A percentile compares a stretch with the other conserved stretches of the same genome.
phyloP scores from a whole-genome alignment of 2,329 filamentous ascomycete genomes.

The Drechslera avenae region DNA sequence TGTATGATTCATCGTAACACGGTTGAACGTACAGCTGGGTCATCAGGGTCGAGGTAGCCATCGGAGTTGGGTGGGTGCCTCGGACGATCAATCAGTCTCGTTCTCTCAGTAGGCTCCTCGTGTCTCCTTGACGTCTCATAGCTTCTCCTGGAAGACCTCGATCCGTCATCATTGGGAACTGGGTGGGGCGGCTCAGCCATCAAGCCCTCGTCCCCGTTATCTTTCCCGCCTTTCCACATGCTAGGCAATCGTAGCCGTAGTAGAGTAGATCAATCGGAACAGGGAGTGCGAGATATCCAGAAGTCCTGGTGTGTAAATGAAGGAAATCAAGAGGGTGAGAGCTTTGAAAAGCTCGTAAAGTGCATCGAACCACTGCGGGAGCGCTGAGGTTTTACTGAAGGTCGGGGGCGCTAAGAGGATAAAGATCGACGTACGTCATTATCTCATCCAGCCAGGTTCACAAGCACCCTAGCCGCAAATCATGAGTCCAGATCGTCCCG shows the following conservation, averaged over 20 bases:
- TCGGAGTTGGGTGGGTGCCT: slow-evolving; percentile 66
- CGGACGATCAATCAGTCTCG: slow-evolving; percentile 66
- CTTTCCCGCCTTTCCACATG: slow-evolving; percentile 58
- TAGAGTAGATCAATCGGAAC: slow-evolving; percentile 18
- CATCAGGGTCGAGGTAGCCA: slow-evolving; percentile 75
- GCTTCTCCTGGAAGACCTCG: slow-evolving; percentile 36
- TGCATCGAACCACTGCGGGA: slow-evolving; percentile 4
- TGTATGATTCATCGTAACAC: not conserved
- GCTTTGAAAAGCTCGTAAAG: slow-evolving; percentile 15
- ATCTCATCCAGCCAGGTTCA: slow-evolving; percentile 5
- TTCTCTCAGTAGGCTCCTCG: slow-evolving; percentile 62
- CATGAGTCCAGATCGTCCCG: slow-evolving; percentile 14
- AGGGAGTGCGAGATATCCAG: not conserved
- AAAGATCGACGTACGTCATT: slow-evolving; percentile 27
- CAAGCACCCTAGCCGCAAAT: slow-evolving; percentile 17
- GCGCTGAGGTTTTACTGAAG: slow-evolving; percentile 21
- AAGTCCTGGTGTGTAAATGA: not conserved
- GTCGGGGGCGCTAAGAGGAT: slow-evolving; percentile 19
- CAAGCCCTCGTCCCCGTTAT: slow-evolving; percentile 48
- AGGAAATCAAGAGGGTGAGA: not conserved
- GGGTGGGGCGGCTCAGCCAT: slow-evolving; percentile 21
- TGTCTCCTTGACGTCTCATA: slow-evolving; percentile 36
- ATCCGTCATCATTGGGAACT: slow-evolving; percentile 29
- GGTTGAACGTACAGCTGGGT: slow-evolving; percentile 71
- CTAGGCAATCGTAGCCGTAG: slow-evolving; percentile 42